Evolutionary conservation across 352 stramenopile genomes (phyloP).

Genomic region (Phytophthora foliorum): DNA sequence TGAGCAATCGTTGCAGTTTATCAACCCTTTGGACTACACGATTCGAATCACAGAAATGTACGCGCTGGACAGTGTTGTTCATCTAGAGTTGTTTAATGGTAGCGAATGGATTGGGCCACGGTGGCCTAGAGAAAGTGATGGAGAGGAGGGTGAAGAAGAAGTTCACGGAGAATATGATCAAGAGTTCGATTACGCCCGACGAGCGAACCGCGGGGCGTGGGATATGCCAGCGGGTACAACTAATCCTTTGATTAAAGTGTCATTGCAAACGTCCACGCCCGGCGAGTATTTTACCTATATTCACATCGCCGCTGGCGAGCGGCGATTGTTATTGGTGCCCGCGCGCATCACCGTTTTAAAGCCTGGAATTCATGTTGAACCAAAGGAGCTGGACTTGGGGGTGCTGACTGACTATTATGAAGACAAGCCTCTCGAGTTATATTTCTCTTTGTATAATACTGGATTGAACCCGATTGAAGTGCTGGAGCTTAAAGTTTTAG

Average conservation of each 20-base stretch:
- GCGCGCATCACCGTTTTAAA: conserved; percentile 50
- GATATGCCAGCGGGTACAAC: conserved; percentile 44
- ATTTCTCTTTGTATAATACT: conserved; percentile 56
- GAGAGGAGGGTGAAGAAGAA: conserved; percentile 10
- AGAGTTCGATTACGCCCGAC: conserved; percentile 25
- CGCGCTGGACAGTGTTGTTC: conserved; percentile 46
- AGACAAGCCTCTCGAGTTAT: conserved; percentile 35
- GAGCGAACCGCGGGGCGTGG: conserved; percentile 41
- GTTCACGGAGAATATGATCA: conserved; percentile 33
- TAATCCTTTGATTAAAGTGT: conserved; percentile 50
- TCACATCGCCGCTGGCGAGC: conserved; percentile 33
- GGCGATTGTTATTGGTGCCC: conserved; percentile 41
- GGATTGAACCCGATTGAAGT: conserved; percentile 47
- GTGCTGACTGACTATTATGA: conserved; percentile 41
- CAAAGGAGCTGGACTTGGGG: conserved; percentile 44
- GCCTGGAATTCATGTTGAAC: conserved; percentile 50
- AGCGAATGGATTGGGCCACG: conserved; percentile 36
- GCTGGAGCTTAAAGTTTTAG: conserved; percentile 41
- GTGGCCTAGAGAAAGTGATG: conserved; percentile 30
- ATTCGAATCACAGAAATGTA: conserved; percentile 65
- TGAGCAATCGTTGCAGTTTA: conserved; percentile 45
- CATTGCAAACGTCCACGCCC: conserved; percentile 30
- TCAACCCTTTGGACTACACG: conserved; percentile 50
- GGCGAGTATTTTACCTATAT: conserved; percentile 54
- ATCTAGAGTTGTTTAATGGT: conserved; percentile 36